Conservation (phyloP, 495 filamentous ascomycete species). For the Neurospora intermedia region DNA sequence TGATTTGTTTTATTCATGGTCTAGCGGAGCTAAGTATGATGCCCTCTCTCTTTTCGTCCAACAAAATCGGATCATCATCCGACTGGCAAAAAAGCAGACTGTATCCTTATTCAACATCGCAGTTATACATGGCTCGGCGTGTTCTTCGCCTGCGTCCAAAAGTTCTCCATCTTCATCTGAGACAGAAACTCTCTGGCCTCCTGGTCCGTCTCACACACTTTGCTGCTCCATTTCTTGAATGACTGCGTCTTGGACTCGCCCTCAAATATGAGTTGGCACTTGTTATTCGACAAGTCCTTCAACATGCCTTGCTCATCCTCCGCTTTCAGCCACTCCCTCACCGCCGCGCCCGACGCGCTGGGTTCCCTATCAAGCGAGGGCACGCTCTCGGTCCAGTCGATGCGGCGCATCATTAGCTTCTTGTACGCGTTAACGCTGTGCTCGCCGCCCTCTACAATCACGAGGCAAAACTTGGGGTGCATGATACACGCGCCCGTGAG, state of each 20-base stretch:
- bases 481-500: conserved; percentile 83
- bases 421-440: conserved; percentile 72
- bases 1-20: background rate
- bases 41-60: background rate
- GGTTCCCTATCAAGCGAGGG: conserved; percentile 49
- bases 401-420: conserved; percentile 79
- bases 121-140: conserved; percentile 5
- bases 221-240: conserved; percentile 78
- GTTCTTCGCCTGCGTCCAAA: conserved; percentile 86
- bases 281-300: conserved; percentile 70
- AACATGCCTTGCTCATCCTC: conserved; percentile 70
- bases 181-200: conserved; percentile 73
- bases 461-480: conserved; percentile 73
- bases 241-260: conserved; percentile 65
- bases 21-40: background rate
- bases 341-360: conserved; percentile 25
- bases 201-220: conserved; percentile 78
- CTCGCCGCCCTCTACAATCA: conserved; percentile 85
- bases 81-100: background rate
- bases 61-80: background rate
- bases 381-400: conserved; percentile 87
- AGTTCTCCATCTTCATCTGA: conserved; percentile 82
- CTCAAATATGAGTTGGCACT: conserved; percentile 75
- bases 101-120: background rate
- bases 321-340: conserved; percentile 62